A percentile compares a stretch with the other conserved stretches of the same genome.
Evolutionary conservation across 345 rosid species (phyloP).

Genomic region (Euphorbia lathyris): DNA sequence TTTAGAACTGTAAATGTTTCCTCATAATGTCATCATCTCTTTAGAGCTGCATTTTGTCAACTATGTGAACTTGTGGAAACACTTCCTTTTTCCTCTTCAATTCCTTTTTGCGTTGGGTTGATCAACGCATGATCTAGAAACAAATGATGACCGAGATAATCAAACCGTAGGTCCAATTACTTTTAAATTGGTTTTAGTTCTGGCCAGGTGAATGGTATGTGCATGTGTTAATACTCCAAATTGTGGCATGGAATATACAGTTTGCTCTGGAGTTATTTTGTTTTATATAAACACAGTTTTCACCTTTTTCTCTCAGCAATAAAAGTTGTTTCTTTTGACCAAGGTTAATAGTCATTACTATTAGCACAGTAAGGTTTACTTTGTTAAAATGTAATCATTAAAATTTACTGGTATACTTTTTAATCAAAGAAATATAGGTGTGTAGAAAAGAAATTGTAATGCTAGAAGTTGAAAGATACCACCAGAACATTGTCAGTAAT

Average conservation of each 20-base stretch:
- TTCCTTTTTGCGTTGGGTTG: not conserved
- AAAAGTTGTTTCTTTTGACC: not conserved
- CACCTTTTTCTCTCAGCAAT: not conserved
- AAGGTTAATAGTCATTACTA: not conserved
- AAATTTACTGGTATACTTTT: not conserved
- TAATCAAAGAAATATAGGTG: not conserved
- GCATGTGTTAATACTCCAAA: not conserved
- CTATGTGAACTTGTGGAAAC: no score
- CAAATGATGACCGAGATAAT: not conserved
- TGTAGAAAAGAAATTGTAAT: not conserved
- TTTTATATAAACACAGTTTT: not conserved
- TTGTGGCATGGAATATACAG: not conserved
- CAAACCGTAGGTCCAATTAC: not conserved
- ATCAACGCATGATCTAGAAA: not conserved
- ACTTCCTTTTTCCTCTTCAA: conserved; percentile 1
- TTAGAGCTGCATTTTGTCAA: no score
- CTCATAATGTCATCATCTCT: no score
- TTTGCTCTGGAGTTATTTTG: not conserved
- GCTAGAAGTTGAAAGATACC: not conserved
- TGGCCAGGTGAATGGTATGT: not conserved
- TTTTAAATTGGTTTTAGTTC: not conserved
- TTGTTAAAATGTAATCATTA: not conserved
- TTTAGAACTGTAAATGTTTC: no score
- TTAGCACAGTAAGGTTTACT: not conserved
- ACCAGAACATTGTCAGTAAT: not conserved